A percentile compares a stretch with the other conserved stretches of the same genome.
These are phyloP conservation scores for Phytopythium helicoides DNA, from an alignment of 352 stramenopile genomes.

Conservation along the genomic window DNA sequence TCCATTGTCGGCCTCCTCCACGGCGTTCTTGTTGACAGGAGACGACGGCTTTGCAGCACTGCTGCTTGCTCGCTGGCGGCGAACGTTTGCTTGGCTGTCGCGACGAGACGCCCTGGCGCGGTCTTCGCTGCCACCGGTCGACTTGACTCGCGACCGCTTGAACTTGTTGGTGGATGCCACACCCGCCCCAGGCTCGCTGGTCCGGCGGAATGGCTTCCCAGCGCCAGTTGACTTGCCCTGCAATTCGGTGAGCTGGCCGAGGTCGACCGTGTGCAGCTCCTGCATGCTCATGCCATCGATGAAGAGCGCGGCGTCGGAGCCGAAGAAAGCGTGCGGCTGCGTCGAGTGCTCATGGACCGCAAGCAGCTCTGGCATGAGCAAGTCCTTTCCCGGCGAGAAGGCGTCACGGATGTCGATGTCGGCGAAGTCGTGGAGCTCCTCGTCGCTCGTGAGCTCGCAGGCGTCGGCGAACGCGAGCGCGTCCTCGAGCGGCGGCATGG, in stretches of 20 bases:
- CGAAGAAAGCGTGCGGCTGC: slow-evolving; percentile 1
- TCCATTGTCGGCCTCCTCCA: slow-evolving; percentile 1
- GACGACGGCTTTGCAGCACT: background rate
- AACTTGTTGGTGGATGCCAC: slow-evolving; percentile 10
- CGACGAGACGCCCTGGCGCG: background rate
- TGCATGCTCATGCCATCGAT: slow-evolving; percentile 12
- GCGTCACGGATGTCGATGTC: slow-evolving; percentile 17
- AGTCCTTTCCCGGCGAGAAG: slow-evolving; percentile 14
- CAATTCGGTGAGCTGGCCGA: background rate
- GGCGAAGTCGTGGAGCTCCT: slow-evolving; percentile 13
- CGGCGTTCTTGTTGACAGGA: slow-evolving; percentile 5
- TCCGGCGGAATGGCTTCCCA: background rate
- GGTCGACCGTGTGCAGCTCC: slow-evolving; percentile 21
- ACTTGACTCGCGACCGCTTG: slow-evolving; percentile 19
- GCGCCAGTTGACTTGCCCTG: background rate
- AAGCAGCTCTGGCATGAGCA: background rate
- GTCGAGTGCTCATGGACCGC: background rate
- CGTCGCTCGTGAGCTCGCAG: slow-evolving; percentile 25
- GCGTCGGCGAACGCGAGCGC: slow-evolving; percentile 43
- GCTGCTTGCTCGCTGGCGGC: background rate
- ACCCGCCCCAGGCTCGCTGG: slow-evolving; percentile 6
- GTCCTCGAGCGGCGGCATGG: slow-evolving; percentile 24
- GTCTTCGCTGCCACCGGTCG: slow-evolving; percentile 6
- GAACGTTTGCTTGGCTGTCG: background rate
- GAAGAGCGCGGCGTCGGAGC: slow-evolving; percentile 7